Evolutionary conservation across 768 basidiomycete species (phyloP).

Genomic region (Psilocybe cyanescens): DNA sequence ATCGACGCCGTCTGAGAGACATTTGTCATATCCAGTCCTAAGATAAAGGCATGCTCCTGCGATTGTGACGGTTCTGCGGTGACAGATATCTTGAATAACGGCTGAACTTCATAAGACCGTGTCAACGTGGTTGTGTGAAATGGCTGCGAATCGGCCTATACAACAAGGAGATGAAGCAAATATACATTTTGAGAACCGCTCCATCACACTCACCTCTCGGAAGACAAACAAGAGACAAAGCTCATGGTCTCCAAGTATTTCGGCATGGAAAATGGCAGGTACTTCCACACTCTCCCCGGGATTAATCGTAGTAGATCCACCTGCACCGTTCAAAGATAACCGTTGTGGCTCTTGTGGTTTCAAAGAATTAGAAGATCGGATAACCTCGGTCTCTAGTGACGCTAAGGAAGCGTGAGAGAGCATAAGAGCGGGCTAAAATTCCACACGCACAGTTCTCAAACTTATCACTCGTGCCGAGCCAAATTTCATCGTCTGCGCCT

Average conservation of each 20-base stretch:
- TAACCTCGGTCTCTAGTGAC: slow-evolving; percentile 34
- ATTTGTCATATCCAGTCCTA: slow-evolving; percentile 64
- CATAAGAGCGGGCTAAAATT: neutral
- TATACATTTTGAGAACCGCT: neutral
- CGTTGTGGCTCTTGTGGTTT: slow-evolving; percentile 45
- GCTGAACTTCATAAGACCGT: slow-evolving; percentile 60
- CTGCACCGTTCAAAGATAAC: slow-evolving; percentile 41
- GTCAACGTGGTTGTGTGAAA: slow-evolving; percentile 63
- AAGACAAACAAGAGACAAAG: slow-evolving; percentile 58
- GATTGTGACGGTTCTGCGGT: slow-evolving; percentile 55
- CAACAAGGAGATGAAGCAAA: slow-evolving; percentile 4
- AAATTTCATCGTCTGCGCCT: slow-evolving; percentile 66
- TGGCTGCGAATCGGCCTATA: slow-evolving; percentile 47
- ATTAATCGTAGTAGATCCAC: slow-evolving; percentile 31
- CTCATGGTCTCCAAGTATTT: slow-evolving; percentile 48
- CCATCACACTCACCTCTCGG: slow-evolving; percentile 26
- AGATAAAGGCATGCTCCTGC: slow-evolving; percentile 49
- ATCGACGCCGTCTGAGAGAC: slow-evolving; percentile 42
- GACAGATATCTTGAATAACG: slow-evolving; percentile 58
- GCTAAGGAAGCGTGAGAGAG: slow-evolving; percentile 9
- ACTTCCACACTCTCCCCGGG: slow-evolving; percentile 56
- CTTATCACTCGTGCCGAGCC: slow-evolving; percentile 40
- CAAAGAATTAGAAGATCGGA: slow-evolving; percentile 59
- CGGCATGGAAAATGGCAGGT: slow-evolving; percentile 58
- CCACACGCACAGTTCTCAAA: slow-evolving; percentile 17